Conservation (phyloP, 208 protist genomes). For the Leishmania turanica region DNA sequence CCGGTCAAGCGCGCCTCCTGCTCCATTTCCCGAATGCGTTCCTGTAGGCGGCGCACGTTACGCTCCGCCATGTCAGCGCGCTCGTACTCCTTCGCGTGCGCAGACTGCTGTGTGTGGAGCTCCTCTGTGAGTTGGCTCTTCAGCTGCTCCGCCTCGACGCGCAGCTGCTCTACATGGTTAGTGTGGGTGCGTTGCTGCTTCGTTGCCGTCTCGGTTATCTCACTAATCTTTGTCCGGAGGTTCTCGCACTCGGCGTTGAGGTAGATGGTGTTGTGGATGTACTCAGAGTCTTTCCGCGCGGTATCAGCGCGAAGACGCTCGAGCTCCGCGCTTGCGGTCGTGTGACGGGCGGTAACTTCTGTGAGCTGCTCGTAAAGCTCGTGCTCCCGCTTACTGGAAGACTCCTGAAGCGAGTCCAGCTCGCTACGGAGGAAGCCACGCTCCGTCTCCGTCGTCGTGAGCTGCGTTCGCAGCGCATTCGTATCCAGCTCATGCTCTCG, state of each 20-base stretch:
- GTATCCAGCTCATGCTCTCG: conserved; percentile 33
- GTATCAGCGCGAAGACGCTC: conserved; percentile 38
- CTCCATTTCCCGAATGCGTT: conserved; percentile 42
- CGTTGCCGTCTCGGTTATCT: conserved; percentile 44
- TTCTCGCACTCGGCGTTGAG: conserved; percentile 81
- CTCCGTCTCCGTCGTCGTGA: conserved; percentile 28
- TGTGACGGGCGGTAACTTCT: conserved; percentile 76
- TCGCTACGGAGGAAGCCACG: conserved; percentile 16
- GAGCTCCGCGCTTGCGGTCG: conserved; percentile 56
- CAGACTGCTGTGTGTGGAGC: conserved; percentile 26
- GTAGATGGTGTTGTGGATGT: conserved; percentile 78
- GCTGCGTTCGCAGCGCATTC: conserved; percentile 33
- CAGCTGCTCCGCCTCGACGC: conserved; percentile 44
- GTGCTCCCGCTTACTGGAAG: conserved; percentile 27
- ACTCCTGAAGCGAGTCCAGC: conserved; percentile 39
- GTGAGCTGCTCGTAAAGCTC: conserved; percentile 83
- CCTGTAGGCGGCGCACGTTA: conserved; percentile 51
- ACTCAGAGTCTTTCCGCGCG: conserved; percentile 70
- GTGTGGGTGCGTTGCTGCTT: conserved; percentile 40
- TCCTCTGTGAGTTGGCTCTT: conserved; percentile 39
- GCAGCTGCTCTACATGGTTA: conserved; percentile 45
- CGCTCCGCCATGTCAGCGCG: conserved; percentile 57
- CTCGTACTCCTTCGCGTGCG: conserved; percentile 34
- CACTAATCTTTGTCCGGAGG: conserved; percentile 53
- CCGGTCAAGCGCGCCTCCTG: conserved; percentile 16